Base-by-base conservation (phyloP, 225 moss, liverwort and hornwort species). In the Polytrichum commune region DNA sequence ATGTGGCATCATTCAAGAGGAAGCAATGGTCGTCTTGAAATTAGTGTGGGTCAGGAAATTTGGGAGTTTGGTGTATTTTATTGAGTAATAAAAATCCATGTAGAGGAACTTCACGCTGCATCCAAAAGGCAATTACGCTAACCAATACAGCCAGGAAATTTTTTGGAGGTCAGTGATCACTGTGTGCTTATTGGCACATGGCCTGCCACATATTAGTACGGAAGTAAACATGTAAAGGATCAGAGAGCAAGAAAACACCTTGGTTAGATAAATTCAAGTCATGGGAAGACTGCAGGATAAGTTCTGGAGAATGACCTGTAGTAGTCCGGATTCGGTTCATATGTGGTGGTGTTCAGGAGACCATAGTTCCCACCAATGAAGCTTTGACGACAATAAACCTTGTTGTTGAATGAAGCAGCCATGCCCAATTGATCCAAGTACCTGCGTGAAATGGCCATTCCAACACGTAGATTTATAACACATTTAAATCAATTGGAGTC, bases 401-500 rank as follows among this genome's bases (percentile, higher is more conserved):
- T 85, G 73, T 77, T 74, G 66, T 83, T 88, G 72, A 81, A 88
- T 53, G 82, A 62, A 70, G 90, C 88, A 19, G 88, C 83, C 81
- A 76, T 77, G 23, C 81, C 90, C 30, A 90, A 83, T 56, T 88
- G 83, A 81, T 90, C 88, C 83, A 90, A 70, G 74, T 90, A 90
- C 90, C 90, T 90, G 69, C 33, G 54, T 6, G 27, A 24, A 63
- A 24, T 16, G 25, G 62, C 62, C 26, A 18, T 63, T 63, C 46
- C 46, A 0, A 16, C 3, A 46, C 13, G 4, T 46, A 16, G 13
- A 46, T 46, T 46, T 16, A 13, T 13, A 16, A 46, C 46, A 46
- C 3, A 13, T 16, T 16, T 7, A 32, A 32, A 32, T 32, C 13
- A 46, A 38, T 38, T 38, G 2, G 38, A 38, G 13, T 38, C 13